Base-by-base conservation (phyloP, 1,139 yeast genomes). In the Yamadazyma trypodendri region DNA sequence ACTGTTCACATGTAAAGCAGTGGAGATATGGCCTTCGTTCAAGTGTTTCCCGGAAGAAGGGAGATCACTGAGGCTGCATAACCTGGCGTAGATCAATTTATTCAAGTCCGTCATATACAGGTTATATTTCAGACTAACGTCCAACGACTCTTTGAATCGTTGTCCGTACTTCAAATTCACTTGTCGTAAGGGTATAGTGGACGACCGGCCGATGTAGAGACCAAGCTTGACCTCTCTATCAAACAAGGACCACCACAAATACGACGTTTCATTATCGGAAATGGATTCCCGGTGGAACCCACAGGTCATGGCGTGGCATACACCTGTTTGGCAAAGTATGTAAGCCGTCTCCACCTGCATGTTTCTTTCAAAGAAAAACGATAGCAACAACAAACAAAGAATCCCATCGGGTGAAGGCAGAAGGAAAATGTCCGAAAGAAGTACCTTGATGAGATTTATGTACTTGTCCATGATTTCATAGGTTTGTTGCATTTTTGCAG, bases 281-380 rank as follows among this genome's bases (percentile, higher is more conserved):
- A 65, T 58, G 1, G 58, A 49, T 32, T 60, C 62, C 37, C 71
- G 54, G 41, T 70, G 72, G 3, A 69, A 50, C 0, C 77, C 77
- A 16, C 72, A 50, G n/a, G 75, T 58, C 28, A 65, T 59, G 0
- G 73, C 67, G 46, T 71, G 77, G 37, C 72, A 54, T 3, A 65
- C 59, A 9, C 75, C 75, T 29, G 68, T 44, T 27, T 72, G 70
- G 11, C 47, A 25, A 31, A 72, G 44, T 38, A 71, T 63, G 58
- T 70, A 72, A 0, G 73, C 68, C 30, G 71, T 63, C 41, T 72
- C 77, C 39, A 75, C 57, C 31, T 67, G 67, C 46, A 63, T 67
- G 22, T 60, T 61, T 37, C 72, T 58, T 31, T 69, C 68, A 24
- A 69, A 46, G 48, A 69, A 66, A n/a, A 65, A 56, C 0, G 75